Base-by-base conservation (phyloP, 1,284 basidiomycete genomes). In the Apiotrichum brassicae region DNA sequence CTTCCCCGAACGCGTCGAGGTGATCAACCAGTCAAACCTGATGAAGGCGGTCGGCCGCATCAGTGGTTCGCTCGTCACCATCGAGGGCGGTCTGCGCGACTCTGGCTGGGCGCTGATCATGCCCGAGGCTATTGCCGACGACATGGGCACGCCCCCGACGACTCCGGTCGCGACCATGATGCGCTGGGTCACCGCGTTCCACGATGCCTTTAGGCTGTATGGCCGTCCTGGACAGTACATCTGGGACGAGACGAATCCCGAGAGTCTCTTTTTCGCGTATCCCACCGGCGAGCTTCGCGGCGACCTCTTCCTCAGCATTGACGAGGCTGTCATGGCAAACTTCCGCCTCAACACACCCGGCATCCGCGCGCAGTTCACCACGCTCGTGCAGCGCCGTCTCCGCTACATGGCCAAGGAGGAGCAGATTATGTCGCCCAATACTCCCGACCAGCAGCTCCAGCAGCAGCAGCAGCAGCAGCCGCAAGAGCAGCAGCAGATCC, bases 1-100 rank as follows among this genome's bases (percentile, higher is more conserved):
- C 5, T 97, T 92, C 70, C 92, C 92, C 1, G 92, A 95, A 66
- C 81, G 87, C n/a, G 86, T 88, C n/a, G 87, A 91, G 59, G 74
- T 94, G 53, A 91, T 95, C 66, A 83, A 79, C 51, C 78, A 83
- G 60, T 90, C 87, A 60, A 91, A 88, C 6, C 74, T 95, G 57
- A 83, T 94, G 74, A 95, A 95, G 70, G 68, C 93, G 11, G 89
- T 93, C 61, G 91, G 87, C 18, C 72, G 77, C 24, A 77, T 93
- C 47, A 85, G 85, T 4, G 83, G 85, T 32, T 87, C 91, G 61
- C 85, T 89, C 14, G 73, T 76, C 26, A 71, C 74, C 14, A 71
- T 75, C 32, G 74, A 76, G 53, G 73, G 73, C 5, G 69, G 74
- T 51, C 64, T 75, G 24, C 65, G 76, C 40, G 74, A 76, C 44